A percentile compares a stretch with the other conserved stretches of the same genome.
Evolutionary conservation across 495 filamentous ascomycete species (phyloP).

Genomic region (Rostrohypoxylon terebratum): DNA sequence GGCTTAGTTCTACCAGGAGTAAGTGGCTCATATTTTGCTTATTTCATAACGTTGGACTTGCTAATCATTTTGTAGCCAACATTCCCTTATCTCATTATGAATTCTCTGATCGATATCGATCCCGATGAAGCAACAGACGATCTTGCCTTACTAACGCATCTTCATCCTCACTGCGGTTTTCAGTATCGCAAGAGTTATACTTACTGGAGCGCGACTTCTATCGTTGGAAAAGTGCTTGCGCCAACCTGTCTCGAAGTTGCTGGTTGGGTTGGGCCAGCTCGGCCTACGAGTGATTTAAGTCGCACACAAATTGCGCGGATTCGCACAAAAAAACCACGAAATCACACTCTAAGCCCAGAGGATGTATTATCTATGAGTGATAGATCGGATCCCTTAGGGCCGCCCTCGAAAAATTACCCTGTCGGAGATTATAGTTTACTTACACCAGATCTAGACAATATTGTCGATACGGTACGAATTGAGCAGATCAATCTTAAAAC

Average conservation of each 20-base stretch:
- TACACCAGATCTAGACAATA: conserved; percentile 61
- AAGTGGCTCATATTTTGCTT: conserved; percentile 19
- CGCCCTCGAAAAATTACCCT: conserved; percentile 66
- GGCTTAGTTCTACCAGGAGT: conserved; percentile 75
- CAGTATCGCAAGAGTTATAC: conserved; percentile 75
- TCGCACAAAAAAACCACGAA: conserved; percentile 62
- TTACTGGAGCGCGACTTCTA: conserved; percentile 75
- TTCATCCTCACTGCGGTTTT: conserved; percentile 73
- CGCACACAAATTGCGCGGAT: conserved; percentile 73
- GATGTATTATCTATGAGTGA: conserved; percentile 69
- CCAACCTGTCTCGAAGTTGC: conserved; percentile 77
- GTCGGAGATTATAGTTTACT: conserved; percentile 71
- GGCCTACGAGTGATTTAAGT: conserved; percentile 68
- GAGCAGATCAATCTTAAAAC: conserved; percentile 69
- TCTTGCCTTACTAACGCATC: conserved; percentile 70
- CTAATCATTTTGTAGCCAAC: conserved; percentile 55
- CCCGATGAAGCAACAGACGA: conserved; percentile 67
- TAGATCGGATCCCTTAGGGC: conserved; percentile 74
- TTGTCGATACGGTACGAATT: conserved; percentile 72
- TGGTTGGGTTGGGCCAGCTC: conserved; percentile 76
- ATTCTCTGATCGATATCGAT: conserved; percentile 77
- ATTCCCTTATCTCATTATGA: conserved; percentile 78
- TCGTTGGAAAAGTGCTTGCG: conserved; percentile 81
- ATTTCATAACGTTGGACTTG: neutral
- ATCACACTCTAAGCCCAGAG: conserved; percentile 57